phyloP scores from a whole-genome alignment of 352 stramenopile species.

The Phytophthora aleatoria region DNA sequence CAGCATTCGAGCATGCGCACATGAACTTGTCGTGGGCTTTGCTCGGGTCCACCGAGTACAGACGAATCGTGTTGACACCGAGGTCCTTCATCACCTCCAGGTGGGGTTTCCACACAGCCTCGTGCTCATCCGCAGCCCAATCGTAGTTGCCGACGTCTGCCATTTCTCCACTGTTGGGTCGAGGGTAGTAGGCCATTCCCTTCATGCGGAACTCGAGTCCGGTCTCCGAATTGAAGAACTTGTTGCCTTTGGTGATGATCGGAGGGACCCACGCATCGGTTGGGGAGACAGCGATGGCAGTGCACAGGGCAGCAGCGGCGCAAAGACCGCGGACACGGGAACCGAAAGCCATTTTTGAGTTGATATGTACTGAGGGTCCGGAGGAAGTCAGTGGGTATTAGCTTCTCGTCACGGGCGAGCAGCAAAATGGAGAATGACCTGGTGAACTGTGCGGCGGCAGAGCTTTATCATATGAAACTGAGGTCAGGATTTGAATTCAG shows the following conservation, averaged over 20 bases:
- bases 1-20: constrained; percentile 60
- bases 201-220: constrained; percentile 73
- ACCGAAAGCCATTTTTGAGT: constrained; percentile 27
- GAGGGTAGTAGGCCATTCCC: constrained; percentile 76
- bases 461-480: constrained; percentile 9
- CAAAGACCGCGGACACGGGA: constrained; percentile 26
- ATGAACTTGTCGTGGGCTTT: constrained; percentile 82
- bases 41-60: constrained; percentile 73
- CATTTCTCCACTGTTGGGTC: constrained; percentile 68
- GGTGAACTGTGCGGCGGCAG: constrained; percentile 9
- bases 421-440: constrained; percentile 36
- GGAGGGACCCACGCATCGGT: constrained; percentile 49
- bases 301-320: constrained; percentile 21
- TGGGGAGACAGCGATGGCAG: constrained; percentile 15
- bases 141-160: constrained; percentile 60
- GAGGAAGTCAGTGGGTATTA: constrained; percentile 18
- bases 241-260: constrained; percentile 77
- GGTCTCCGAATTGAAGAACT: constrained; percentile 81
- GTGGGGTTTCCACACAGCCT: constrained; percentile 60
- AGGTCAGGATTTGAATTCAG: constrained; percentile 17
- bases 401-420: constrained; percentile 26
- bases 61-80: constrained; percentile 66
- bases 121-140: constrained; percentile 64
- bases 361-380: constrained; percentile 26
- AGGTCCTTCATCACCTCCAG: constrained; percentile 59